Conservation (phyloP, 2,329 filamentous ascomycete species). For the Diaporthe sp. region DNA sequence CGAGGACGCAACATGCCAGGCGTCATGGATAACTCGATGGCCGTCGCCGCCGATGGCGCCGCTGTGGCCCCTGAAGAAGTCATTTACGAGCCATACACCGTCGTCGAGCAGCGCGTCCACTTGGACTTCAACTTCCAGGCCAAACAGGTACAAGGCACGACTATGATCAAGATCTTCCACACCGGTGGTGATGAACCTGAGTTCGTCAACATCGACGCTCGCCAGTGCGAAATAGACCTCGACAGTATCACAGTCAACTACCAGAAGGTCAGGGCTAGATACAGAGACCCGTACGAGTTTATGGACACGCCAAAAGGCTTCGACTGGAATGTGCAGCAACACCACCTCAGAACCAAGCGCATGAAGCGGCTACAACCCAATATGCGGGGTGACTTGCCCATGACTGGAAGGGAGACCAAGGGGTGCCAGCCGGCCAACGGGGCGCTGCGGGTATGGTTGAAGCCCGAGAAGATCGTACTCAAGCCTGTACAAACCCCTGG, state of each 20-base stretch:
- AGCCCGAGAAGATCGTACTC: slow-evolving; percentile 51
- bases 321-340: slow-evolving; percentile 78
- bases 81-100: slow-evolving; percentile 56
- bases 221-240: slow-evolving; percentile 71
- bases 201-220: slow-evolving; percentile 72
- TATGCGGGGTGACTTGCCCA: slow-evolving; percentile 66
- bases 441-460: slow-evolving; percentile 60
- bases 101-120: slow-evolving; percentile 89
- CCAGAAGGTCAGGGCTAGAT: slow-evolving; percentile 59
- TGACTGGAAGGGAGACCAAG: slow-evolving; percentile 66
- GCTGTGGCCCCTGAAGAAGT: slow-evolving; percentile 37
- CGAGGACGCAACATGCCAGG: slow-evolving; percentile 46
- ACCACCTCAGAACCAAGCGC: slow-evolving; percentile 79
- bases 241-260: slow-evolving; percentile 66
- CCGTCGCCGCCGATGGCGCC: slow-evolving; percentile 36
- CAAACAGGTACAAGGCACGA: slow-evolving; percentile 81
- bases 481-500: slow-evolving; percentile 44
- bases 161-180: slow-evolving; percentile 83
- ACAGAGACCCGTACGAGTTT: slow-evolving; percentile 76
- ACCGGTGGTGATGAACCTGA: slow-evolving; percentile 67
- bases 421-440: slow-evolving; percentile 70
- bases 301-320: slow-evolving; percentile 72
- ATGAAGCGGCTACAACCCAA: slow-evolving; percentile 68
- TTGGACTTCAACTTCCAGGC: slow-evolving; percentile 89
- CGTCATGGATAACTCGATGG: slow-evolving; percentile 42